phyloP scores from a whole-genome alignment of 352 stramenopile genomes.

The Plasmopara viticola region DNA sequence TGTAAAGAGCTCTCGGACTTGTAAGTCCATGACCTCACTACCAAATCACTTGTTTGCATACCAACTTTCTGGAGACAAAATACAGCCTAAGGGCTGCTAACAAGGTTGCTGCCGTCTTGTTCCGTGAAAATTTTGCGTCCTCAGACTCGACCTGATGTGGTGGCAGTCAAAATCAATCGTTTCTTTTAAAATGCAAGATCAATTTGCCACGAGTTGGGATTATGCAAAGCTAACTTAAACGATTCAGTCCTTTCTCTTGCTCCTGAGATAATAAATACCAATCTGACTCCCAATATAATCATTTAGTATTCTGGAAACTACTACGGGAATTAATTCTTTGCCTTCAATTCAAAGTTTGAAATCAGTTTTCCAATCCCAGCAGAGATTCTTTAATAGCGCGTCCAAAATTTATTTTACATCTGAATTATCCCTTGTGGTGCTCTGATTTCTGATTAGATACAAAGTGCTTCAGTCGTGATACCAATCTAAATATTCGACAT shows the following conservation, averaged over 20 bases:
- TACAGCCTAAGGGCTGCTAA: slow-evolving; percentile 3
- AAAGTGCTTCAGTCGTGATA: not conserved
- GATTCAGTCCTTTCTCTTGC: not conserved
- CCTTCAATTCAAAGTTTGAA: not conserved
- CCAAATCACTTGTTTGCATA: not conserved
- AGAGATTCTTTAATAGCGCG: no score
- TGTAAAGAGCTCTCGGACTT: not conserved
- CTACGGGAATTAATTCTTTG: not conserved
- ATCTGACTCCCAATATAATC: not conserved
- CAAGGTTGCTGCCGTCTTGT: slow-evolving; percentile 25
- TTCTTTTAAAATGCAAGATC: slow-evolving; percentile 1
- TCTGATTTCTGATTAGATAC: not conserved
- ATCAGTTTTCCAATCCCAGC: not conserved
- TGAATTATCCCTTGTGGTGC: not conserved
- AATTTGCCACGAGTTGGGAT: slow-evolving; percentile 1
- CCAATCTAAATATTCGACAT: not conserved
- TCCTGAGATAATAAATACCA: not conserved
- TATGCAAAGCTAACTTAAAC: not conserved
- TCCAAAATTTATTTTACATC: not conserved
- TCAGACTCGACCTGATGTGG: no score
- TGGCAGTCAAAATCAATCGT: not conserved
- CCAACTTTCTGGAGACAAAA: not conserved
- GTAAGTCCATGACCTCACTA: not conserved
- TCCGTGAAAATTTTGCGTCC: slow-evolving; percentile 29
- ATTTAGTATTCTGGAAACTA: not conserved